Percentiles rank a stretch among this genome's conserved stretches.
Conservation (phyloP, 148 eudicot species). For the Fagopyrum tataricum region DNA sequence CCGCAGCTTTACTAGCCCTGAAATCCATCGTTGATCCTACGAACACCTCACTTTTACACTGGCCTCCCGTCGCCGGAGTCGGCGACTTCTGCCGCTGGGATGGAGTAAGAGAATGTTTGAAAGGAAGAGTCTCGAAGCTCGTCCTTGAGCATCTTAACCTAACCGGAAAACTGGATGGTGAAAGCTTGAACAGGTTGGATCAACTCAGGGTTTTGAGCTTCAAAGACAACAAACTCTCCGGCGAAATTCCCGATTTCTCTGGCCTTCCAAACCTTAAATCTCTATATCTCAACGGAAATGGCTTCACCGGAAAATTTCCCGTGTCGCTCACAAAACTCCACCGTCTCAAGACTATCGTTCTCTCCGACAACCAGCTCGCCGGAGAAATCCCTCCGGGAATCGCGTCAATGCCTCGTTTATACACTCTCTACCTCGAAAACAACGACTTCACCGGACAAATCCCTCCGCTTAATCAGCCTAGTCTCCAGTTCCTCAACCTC, state of each 20-base stretch:
- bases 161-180: conserved; percentile 28
- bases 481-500: conserved; percentile 49
- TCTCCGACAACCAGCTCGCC: conserved; percentile 49
- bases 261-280: conserved; percentile 10
- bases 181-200: conserved; percentile 22
- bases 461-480: conserved; percentile 55
- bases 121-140: conserved; percentile 73
- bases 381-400: conserved; percentile 49
- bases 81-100: conserved; percentile 56
- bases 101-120: conserved; percentile 64
- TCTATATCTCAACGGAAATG: conserved; percentile 6
- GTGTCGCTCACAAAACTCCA: conserved; percentile 39
- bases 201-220: conserved; percentile 15
- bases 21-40: conserved; percentile 1
- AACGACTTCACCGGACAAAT: conserved; percentile 48
- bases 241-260: conserved; percentile 9
- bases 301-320: conserved; percentile 46
- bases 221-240: conserved; percentile 5
- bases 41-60: not conserved
- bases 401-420: conserved; percentile 32
- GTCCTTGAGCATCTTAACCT: conserved; percentile 55
- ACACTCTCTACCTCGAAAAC: conserved; percentile 43
- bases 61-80: not conserved
- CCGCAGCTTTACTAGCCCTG: conserved; percentile 2
- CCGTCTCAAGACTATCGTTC: conserved; percentile 54